These are phyloP conservation scores for Claviceps africana DNA, from an alignment of 2,329 filamentous ascomycete species.

Conservation along the genomic window DNA sequence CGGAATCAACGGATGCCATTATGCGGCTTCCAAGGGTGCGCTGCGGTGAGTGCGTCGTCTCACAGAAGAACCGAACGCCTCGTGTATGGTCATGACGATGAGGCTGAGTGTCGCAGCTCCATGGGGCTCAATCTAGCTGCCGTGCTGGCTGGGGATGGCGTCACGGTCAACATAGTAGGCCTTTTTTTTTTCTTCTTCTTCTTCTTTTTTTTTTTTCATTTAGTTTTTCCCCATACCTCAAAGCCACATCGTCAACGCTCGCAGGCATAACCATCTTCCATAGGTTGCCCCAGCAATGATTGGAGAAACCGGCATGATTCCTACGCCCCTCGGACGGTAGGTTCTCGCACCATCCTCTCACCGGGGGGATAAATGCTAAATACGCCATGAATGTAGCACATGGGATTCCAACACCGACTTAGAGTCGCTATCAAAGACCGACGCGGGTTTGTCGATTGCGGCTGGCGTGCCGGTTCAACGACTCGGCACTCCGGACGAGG, in stretches of 20 bases:
- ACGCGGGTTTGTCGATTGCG: constrained; percentile 5
- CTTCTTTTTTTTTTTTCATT: not conserved
- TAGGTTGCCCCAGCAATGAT: constrained; percentile 7
- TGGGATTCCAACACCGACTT: constrained; percentile 1
- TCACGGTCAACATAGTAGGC: constrained; percentile 6
- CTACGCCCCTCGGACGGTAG: constrained; percentile 3
- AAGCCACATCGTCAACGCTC: not conserved
- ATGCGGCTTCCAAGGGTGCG: constrained; percentile 7
- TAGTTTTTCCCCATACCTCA: not conserved
- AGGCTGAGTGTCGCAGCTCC: constrained; percentile 2
- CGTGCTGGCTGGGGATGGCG: constrained; percentile 4
- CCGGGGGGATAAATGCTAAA: not conserved
- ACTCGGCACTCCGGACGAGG: constrained; percentile 5
- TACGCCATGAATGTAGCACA: not conserved
- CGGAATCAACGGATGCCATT: constrained; percentile 6
- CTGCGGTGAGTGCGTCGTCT: not conserved
- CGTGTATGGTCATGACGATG: not conserved
- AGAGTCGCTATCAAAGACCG: constrained; percentile 1
- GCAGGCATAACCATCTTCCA: not conserved
- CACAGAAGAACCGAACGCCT: not conserved
- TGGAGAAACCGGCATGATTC: constrained; percentile 7
- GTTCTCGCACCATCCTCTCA: not conserved
- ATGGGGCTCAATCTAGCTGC: constrained; percentile 6
- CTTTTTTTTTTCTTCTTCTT: not conserved
- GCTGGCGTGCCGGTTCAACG: constrained; percentile 5